phyloP scores from a whole-genome alignment of 2,329 filamentous ascomycete species.

The Colletotrichum lini region DNA sequence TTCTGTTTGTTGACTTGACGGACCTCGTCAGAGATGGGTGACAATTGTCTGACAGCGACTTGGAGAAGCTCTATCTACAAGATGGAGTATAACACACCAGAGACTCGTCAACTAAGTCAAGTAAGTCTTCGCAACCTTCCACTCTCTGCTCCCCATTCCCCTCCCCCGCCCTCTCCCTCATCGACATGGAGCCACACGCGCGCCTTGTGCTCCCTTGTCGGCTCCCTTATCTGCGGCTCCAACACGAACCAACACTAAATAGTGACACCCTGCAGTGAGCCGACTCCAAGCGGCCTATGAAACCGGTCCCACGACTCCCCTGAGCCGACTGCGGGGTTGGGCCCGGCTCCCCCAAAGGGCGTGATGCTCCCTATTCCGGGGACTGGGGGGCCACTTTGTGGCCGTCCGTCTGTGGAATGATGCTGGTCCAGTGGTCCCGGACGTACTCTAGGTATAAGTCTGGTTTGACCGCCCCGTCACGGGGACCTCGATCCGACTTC shows the following conservation, averaged over 20 bases:
- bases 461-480: slow-evolving; percentile 32
- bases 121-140: neutral
- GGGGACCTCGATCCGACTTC: slow-evolving; percentile 22
- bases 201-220: slow-evolving; percentile 8
- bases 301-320: slow-evolving; percentile 20
- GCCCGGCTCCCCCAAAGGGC: slow-evolving; percentile 19
- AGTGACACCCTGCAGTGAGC: slow-evolving; percentile 27
- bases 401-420: slow-evolving; percentile 32
- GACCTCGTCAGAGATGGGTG: too few relatives aligned
- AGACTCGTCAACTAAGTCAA: neutral
- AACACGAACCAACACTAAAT: neutral
- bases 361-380: slow-evolving; percentile 37
- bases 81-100: neutral
- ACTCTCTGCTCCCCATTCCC: neutral
- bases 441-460: slow-evolving; percentile 29
- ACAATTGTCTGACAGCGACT: too few relatives aligned
- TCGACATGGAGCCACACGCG: neutral
- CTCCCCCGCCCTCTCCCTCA: too few relatives aligned
- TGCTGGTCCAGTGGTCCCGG: neutral
- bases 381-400: slow-evolving; percentile 23
- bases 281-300: slow-evolving; percentile 39
- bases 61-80: neutral
- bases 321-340: slow-evolving; percentile 36
- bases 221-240: slow-evolving; percentile 17
- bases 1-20: too few relatives aligned